Base-by-base conservation (phyloP, 1,139 yeast species). In the Candida sp. region DNA sequence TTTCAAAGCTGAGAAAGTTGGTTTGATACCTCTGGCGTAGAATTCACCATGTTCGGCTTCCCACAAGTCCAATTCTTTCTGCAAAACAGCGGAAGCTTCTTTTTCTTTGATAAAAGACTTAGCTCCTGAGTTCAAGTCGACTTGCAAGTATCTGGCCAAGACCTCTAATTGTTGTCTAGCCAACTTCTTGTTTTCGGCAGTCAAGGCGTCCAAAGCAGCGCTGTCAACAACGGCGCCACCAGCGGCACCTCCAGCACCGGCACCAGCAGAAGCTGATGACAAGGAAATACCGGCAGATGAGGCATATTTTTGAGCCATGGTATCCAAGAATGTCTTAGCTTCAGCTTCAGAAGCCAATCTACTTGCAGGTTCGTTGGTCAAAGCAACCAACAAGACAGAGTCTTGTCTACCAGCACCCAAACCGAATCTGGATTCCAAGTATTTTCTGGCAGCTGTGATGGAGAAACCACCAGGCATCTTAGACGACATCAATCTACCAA, bases 381-480 rank as follows among this genome's bases (percentile, higher is more conserved):
- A 80, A 38, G 97, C 96, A 50, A 86, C 67, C 63, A 94, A 80
- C 66, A 94, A 80, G 46, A 87, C 91, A 48, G 96, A 82, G 69
- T 94, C 98, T 77, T 93, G 98, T 79, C 99, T 88, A 61, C 98
- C 98, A 45, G 89, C 57, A 57, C 90, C 96, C 64, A 94, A 82
- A 57, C 99, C 99, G 87, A 87, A 94, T 71, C 94, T 85, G 42
- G 93, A 70, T 74, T 89, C 93, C 69, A 94, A 83, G 74, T 94
- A 90, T 70, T 91, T 91, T 80, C 98, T 88, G 49, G 97, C 96
- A 58, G 82, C 76, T 56, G 98, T 88, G 63, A 92, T 88, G 52
- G 96, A 88, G 76, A 93, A 94, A 31, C 99, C 99, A 82, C 99
- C 99, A 53, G 99, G 98, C 98, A 94, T 94, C 79, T 94, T 94